A percentile compares a stretch with the other conserved stretches of the same genome.
phyloP scores from a whole-genome alignment of 495 filamentous ascomycete genomes.

The Apodospora peruviana region DNA sequence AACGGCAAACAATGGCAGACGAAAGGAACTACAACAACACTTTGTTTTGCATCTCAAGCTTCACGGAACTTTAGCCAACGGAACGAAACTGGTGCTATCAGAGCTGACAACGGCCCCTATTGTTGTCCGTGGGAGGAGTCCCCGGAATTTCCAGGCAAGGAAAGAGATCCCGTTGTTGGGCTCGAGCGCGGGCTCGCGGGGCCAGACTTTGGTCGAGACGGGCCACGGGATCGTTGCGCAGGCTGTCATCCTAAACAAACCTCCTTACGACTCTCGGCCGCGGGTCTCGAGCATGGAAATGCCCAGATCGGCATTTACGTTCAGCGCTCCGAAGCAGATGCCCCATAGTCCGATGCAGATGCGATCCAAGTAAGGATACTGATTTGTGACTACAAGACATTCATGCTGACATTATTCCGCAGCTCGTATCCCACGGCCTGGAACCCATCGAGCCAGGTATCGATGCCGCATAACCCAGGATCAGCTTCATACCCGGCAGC shows the following conservation, averaged over 20 bases:
- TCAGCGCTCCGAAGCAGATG: constrained; percentile 46
- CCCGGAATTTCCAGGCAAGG: constrained; percentile 71
- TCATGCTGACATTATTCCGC: constrained; percentile 7
- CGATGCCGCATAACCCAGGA: constrained; percentile 34
- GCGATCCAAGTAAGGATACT: constrained; percentile 45
- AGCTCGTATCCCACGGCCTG: constrained; percentile 30
- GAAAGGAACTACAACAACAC: constrained; percentile 78
- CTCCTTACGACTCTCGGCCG: constrained; percentile 40
- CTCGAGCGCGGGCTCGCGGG: constrained; percentile 62
- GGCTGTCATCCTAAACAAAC: constrained; percentile 41
- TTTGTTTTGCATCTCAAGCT: constrained; percentile 73
- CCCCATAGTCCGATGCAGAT: constrained; percentile 47
- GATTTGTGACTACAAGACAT: not conserved
- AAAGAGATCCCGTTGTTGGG: constrained; percentile 72
- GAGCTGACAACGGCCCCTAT: constrained; percentile 71
- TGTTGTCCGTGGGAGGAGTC: constrained; percentile 72
- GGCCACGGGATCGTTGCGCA: constrained; percentile 43
- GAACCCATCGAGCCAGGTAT: constrained; percentile 35
- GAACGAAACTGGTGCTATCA: constrained; percentile 59
- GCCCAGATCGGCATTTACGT: constrained; percentile 47
- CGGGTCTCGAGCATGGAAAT: constrained; percentile 42
- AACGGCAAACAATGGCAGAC: constrained; percentile 64
- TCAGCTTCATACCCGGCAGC: constrained; percentile 36
- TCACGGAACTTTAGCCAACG: constrained; percentile 64
- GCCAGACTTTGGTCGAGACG: constrained; percentile 44